phyloP scores from a whole-genome alignment of 1,139 yeast species.

The Nadsonia commutata region DNA sequence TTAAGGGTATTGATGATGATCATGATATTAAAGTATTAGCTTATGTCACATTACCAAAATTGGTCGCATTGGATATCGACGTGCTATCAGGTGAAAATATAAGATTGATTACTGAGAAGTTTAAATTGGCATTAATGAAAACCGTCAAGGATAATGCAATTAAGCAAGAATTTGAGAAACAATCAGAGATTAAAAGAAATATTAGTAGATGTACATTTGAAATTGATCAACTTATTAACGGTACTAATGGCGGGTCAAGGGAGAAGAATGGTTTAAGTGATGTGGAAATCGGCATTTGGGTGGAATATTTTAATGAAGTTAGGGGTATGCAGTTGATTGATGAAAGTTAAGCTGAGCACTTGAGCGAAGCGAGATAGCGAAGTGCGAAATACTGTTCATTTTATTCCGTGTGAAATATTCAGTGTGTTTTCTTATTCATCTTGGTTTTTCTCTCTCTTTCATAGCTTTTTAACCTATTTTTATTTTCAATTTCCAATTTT shows the following conservation, averaged over 20 bases:
- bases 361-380: neutral
- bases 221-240: slow-evolving; percentile 13
- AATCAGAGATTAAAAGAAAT: slow-evolving; percentile 23
- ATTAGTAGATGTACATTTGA: slow-evolving; percentile 14
- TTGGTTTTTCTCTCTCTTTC: no score
- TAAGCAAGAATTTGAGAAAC: slow-evolving; percentile 37
- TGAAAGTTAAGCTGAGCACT: neutral
- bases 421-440: neutral
- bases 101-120: slow-evolving; percentile 17
- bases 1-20: slow-evolving; percentile 27
- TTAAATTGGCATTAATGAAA: slow-evolving; percentile 22
- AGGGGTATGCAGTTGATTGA: neutral
- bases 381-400: neutral
- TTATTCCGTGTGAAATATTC: neutral
- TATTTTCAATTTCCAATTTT: no score
- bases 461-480: no score
- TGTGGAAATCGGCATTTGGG: slow-evolving; percentile 14
- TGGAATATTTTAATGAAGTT: slow-evolving; percentile 2
- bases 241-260: slow-evolving; percentile 6
- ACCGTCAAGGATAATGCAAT: slow-evolving; percentile 33
- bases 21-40: slow-evolving; percentile 31
- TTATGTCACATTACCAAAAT: slow-evolving; percentile 25
- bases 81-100: slow-evolving; percentile 4
- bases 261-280: slow-evolving; percentile 11
- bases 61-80: slow-evolving; percentile 19